phyloP scores from a whole-genome alignment of 352 stramenopile species.

The Phytophthora aleatoria region DNA sequence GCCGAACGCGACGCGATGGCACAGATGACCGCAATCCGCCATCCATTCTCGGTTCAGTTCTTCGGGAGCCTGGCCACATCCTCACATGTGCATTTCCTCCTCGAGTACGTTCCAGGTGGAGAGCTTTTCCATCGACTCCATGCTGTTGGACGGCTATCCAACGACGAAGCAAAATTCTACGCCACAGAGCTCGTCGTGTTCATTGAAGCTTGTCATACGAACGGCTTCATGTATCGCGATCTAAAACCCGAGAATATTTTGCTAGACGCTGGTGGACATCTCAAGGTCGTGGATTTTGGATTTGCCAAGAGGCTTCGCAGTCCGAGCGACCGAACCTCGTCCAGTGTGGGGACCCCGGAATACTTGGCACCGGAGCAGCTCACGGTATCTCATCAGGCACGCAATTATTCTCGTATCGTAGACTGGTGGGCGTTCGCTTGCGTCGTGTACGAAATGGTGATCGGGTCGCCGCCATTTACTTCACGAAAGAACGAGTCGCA shows the following conservation, averaged over 20 bases:
- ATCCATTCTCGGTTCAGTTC: conserved; percentile 60
- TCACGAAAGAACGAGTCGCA: conserved; percentile 82
- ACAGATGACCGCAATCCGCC: conserved; percentile 39
- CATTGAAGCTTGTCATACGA: conserved; percentile 52
- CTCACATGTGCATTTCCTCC: conserved; percentile 67
- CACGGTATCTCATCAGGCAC: conserved; percentile 52
- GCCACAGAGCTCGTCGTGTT: conserved; percentile 68
- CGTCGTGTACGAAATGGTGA: conserved; percentile 83
- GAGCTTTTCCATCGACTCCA: conserved; percentile 70
- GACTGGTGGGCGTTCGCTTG: conserved; percentile 89
- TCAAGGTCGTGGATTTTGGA: conserved; percentile 76
- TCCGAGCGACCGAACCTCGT: conserved; percentile 49
- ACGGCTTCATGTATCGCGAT: conserved; percentile 84
- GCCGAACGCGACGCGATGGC: conserved; percentile 55
- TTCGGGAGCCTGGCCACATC: conserved; percentile 69
- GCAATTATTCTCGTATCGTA: conserved; percentile 74
- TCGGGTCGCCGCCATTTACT: conserved; percentile 76
- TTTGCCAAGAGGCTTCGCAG: conserved; percentile 55
- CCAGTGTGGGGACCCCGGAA: conserved; percentile 66
- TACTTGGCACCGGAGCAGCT: conserved; percentile 81
- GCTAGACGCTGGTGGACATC: conserved; percentile 67
- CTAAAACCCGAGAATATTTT: conserved; percentile 93
- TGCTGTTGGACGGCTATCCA: conserved; percentile 53
- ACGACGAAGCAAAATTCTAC: conserved; percentile 84
- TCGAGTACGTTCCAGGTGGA: conserved; percentile 71